Base-by-base conservation (phyloP, 805 yeast genomes). In the Kodamaea leandrae region DNA sequence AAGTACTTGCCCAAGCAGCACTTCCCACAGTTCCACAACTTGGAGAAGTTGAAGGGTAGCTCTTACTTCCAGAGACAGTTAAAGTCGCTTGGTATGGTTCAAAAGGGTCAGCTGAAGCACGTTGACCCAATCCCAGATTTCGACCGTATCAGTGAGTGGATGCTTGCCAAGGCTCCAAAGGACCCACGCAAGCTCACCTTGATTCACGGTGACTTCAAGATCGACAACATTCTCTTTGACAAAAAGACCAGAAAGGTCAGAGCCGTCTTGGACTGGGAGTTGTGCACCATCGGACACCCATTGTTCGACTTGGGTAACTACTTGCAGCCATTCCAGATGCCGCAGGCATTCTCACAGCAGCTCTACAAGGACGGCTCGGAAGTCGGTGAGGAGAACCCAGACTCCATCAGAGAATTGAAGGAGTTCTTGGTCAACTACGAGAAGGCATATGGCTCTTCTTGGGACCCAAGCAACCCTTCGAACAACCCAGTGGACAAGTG, bases 191-290 rank as follows among this genome's bases (percentile, higher is more conserved):
- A 61, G 10, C 61, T 69, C 29, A 61, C 72, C 2, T 64, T 80
- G 42, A 77, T 80, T 27, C 86, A 80, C 48, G 86, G 90, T 32
- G 80, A 81, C 63, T 72, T 74, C 71, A 76, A 80, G 63, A 67
- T 76, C 52, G 83, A 84, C 67, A 71, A 83, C 62, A 65, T 83
- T 47, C 71, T 84, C 24, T 74, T 75, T 61, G 73, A 82, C 58
- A 79, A 78, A 48, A 71, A 69, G 1, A 66, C 69, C 34, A 71
- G 72, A 15, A 54, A 57, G 32, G 77, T 79, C 2, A 59, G 73
- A 36, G 83, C 83, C 0, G 75, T 80, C 2, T 61, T 80, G 30
- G 85, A 80, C 52, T 80, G 86, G 86, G 86, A 80, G 53, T 59
- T 80, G 28, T 77, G 83, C 47, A 80, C 85, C 0, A 63, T 76